These are phyloP conservation scores for Glaciozyma antarctica DNA, from an alignment of 768 basidiomycete genomes.

Conservation along the genomic window DNA sequence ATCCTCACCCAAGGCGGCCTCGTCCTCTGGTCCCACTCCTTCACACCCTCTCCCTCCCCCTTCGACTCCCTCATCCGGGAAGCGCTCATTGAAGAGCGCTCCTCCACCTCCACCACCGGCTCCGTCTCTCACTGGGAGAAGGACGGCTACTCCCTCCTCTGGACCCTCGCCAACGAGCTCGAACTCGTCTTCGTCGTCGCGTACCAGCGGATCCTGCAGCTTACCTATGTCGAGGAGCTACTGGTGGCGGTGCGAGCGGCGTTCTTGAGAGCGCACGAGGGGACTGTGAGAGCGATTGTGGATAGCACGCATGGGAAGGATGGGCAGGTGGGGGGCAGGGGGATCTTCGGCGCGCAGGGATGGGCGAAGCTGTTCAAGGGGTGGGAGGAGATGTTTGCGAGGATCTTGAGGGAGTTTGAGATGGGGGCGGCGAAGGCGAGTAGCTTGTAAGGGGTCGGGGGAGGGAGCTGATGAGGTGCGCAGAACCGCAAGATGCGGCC, in stretches of 20 bases:
- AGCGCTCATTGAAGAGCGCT: conserved; percentile 81
- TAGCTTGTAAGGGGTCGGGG: not conserved
- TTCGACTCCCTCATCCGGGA: conserved; percentile 82
- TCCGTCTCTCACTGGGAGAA: conserved; percentile 55
- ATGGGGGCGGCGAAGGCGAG: conserved; percentile 52
- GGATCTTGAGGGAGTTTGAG: conserved; percentile 61
- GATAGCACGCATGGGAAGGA: conserved; percentile 50
- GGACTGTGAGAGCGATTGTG: conserved; percentile 71
- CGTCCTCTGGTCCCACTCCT: conserved; percentile 88
- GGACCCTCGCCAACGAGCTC: conserved; percentile 89
- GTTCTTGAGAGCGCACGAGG: conserved; percentile 78
- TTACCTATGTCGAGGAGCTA: conserved; percentile 86
- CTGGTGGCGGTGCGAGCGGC: conserved; percentile 67
- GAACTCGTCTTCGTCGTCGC: conserved; percentile 97
- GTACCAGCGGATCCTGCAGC: conserved; percentile 88
- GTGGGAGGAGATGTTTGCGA: conserved; percentile 75
- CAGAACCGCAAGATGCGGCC: not conserved
- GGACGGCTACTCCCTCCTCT: conserved; percentile 86
- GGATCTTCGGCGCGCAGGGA: conserved; percentile 54
- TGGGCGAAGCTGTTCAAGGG: conserved; percentile 67
- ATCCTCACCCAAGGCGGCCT: conserved; percentile 77
- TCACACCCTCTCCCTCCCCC: conserved; percentile 74
- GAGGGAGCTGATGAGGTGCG: not conserved
- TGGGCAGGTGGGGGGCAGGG: conserved; percentile 3
- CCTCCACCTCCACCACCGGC: conserved; percentile 34